These are phyloP conservation scores for Chaetoceros muelleri DNA, from an alignment of 108 stramenopile genomes.

Conservation along the genomic window DNA sequence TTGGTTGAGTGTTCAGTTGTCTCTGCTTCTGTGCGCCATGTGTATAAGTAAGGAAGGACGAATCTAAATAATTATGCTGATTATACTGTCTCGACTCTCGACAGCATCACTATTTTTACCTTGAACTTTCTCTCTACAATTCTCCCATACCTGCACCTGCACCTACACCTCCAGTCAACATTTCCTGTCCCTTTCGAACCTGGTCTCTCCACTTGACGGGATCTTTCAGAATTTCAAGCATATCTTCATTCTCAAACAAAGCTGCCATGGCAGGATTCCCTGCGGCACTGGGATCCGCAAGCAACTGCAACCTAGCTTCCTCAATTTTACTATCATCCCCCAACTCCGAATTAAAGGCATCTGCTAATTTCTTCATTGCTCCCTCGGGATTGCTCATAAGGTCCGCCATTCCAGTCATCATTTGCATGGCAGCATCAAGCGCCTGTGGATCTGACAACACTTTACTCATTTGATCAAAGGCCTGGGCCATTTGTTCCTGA, in stretches of 20 bases:
- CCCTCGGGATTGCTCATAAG: constrained; percentile 48
- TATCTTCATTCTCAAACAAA: constrained; percentile 46
- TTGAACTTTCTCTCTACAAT: constrained; percentile 11
- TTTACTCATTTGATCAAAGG: constrained; percentile 55
- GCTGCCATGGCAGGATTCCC: constrained; percentile 37
- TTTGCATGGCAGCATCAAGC: constrained; percentile 38
- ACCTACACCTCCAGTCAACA: constrained; percentile 12
- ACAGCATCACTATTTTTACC: no score
- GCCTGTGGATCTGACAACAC: constrained; percentile 59
- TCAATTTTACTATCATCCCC: constrained; percentile 69
- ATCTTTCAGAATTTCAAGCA: constrained; percentile 59
- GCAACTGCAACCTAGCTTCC: constrained; percentile 55
- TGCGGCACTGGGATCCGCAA: constrained; percentile 34
- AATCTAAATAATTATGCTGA: not conserved
- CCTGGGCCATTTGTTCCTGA: constrained; percentile 61
- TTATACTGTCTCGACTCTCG: not conserved
- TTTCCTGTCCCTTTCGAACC: constrained; percentile 56
- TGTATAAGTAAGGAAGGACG: not conserved
- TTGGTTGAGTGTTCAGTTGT: no score
- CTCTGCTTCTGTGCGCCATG: no score
- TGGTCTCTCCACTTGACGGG: constrained; percentile 60
- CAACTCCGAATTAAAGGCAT: constrained; percentile 27
- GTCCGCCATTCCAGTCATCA: constrained; percentile 49
- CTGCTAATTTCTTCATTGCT: constrained; percentile 35
- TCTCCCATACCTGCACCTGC: constrained; percentile 23